Percentiles rank a stretch among this genome's conserved stretches.
Evolutionary conservation across 2,329 filamentous ascomycete species (phyloP).

Genomic region (Rhynchosporium agropyri): DNA sequence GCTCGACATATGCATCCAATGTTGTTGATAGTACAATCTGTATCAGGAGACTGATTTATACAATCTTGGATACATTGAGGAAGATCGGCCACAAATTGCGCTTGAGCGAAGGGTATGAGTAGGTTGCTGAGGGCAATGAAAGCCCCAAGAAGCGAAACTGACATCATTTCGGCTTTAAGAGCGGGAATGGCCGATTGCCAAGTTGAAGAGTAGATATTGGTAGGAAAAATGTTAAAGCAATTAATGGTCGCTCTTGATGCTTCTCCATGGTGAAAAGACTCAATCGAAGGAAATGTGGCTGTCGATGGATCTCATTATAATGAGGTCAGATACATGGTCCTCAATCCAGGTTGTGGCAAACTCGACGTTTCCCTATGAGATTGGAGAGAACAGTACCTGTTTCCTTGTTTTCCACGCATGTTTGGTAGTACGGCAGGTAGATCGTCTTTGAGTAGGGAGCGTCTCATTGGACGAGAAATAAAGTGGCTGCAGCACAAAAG

Average conservation of each 20-base stretch:
- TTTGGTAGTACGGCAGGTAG: constrained; percentile 12
- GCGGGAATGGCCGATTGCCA: background rate
- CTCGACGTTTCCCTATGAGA: constrained; percentile 11
- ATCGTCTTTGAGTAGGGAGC: background rate
- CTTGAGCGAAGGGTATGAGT: constrained; percentile 32
- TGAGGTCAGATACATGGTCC: constrained; percentile 5
- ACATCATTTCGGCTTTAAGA: constrained; percentile 15
- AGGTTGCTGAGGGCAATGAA: constrained; percentile 22
- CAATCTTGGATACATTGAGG: constrained; percentile 45
- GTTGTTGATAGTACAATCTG: constrained; percentile 42
- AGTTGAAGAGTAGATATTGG: background rate
- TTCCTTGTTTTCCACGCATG: constrained; percentile 31
- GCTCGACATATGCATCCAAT: constrained; percentile 46
- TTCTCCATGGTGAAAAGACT: constrained; percentile 11
- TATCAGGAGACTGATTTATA: constrained; percentile 38
- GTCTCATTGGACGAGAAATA: too few relatives aligned
- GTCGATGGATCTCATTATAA: constrained; percentile 6
- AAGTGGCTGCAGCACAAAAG: background rate
- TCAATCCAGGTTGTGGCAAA: constrained; percentile 29
- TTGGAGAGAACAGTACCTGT: constrained; percentile 7
- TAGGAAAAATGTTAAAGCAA: background rate
- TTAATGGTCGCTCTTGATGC: background rate
- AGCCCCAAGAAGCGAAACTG: background rate
- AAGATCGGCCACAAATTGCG: constrained; percentile 36
- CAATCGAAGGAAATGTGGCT: constrained; percentile 20